Evolutionary conservation across 768 basidiomycete species (phyloP), one percentile per base, ranked within the genome.

Genomic region (Tylopilus balloui): DNA sequence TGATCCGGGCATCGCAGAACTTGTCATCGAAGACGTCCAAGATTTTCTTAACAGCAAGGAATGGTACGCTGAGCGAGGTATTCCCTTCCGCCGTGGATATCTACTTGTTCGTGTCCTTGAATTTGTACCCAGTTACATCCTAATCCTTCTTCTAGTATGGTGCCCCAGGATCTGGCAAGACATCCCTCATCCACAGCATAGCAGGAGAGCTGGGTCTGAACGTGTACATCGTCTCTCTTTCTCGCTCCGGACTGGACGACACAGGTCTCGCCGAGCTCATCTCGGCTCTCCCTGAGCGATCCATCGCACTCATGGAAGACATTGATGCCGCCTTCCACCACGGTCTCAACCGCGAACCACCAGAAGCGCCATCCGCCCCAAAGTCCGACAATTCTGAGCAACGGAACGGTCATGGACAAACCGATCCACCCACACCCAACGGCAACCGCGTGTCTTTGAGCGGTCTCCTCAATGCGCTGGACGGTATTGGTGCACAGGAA

Each of bases 231-330:
- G 64, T 91, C 36, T 81, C 84, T 1, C 77, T 89, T 7, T 81
- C 84, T 4, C 77, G 79, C 17, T 55, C 67, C 13, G 79, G 80
- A 9, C 63, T 90, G 37, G 85, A 88, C 57, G 88, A 89, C 61
- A 69, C 72, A 2, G 62, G 68, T 8, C 75, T 88, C 21, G 74
- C 71, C 45, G 72, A 78, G 34, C 71, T 88, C 36, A 79, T 88
- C 50, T 72, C 76, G 9, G 70, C 73, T 2, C 73, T 89, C 2
- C 88, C 88, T n/a, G 74, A 80, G 48, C 73, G 74, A 55, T 88
- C 83, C 57, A 84, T 91, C 47, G 79, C 83, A 5, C 72, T 92
- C 29, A 88, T 92, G 79, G 88, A 91, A 63, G 89, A 91, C 61
- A 84, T 91, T 47, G 89, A 92, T 55, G 86, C 83, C 3, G 88